phyloP scores from a whole-genome alignment of 441 rosid genomes.

The Adansonia rubrostipa region DNA sequence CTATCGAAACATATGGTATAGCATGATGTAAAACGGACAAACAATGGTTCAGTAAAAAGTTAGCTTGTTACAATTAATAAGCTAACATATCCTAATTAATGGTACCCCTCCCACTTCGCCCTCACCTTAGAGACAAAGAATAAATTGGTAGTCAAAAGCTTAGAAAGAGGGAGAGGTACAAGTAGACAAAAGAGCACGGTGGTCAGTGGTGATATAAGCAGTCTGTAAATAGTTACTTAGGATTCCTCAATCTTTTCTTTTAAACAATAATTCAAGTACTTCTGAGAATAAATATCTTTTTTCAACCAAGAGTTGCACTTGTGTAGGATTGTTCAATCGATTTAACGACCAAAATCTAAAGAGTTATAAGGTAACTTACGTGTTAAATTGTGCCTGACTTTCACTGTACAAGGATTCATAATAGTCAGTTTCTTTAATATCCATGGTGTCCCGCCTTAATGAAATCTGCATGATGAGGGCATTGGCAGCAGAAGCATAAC shows the following conservation, averaged over 20 bases:
- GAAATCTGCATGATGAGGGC: slow-evolving; percentile 55
- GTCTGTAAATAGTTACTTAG: neutral
- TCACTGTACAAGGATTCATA: slow-evolving; percentile 81
- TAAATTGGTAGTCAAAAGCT: neutral
- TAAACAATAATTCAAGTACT: slow-evolving; percentile 1
- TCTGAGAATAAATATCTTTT: neutral
- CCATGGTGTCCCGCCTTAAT: slow-evolving; percentile 83
- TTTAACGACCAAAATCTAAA: slow-evolving; percentile 21
- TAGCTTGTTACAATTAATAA: neutral
- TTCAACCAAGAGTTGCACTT: slow-evolving; percentile 6
- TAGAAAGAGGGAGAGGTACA: neutral
- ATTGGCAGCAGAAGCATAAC: slow-evolving; percentile 17
- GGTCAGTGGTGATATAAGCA: neutral
- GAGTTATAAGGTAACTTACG: slow-evolving; percentile 51
- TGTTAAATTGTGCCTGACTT: slow-evolving; percentile 88
- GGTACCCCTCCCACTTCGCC: neutral
- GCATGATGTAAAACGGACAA: neutral
- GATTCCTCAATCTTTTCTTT: neutral
- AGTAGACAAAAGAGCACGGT: neutral
- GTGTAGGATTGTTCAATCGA: neutral
- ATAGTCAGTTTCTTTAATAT: slow-evolving; percentile 83
- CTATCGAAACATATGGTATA: neutral
- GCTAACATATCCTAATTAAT: slow-evolving; percentile 3
- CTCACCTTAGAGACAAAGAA: neutral
- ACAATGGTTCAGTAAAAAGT: neutral